A percentile compares a stretch with the other conserved stretches of the same genome.
Evolutionary conservation across 495 filamentous ascomycete genomes (phyloP).

Genomic region (Podospora anserina): DNA sequence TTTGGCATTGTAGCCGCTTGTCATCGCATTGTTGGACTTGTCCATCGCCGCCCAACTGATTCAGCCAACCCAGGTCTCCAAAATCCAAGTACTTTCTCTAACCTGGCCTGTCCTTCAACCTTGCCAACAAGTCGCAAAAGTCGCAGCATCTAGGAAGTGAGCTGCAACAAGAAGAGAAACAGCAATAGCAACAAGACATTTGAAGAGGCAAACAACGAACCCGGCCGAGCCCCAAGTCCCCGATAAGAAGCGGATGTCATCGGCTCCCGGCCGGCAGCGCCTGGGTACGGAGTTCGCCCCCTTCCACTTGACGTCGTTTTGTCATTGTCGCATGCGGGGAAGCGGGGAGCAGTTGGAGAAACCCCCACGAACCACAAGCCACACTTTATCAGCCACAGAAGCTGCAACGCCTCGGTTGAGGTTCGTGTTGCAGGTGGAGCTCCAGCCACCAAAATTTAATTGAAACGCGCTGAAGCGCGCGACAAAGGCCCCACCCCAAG

Average conservation of each 20-base stretch:
- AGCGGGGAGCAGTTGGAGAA: background rate
- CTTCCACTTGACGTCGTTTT: slow-evolving; percentile 27
- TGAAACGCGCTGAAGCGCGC: slow-evolving; percentile 26
- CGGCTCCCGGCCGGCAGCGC: slow-evolving; percentile 6
- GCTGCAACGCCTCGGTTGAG: background rate
- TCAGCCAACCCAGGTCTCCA: background rate
- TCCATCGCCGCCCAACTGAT: background rate
- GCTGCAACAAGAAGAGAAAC: background rate
- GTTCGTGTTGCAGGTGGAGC: background rate
- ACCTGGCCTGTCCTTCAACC: slow-evolving; percentile 1
- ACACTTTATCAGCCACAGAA: slow-evolving; percentile 4
- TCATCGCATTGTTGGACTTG: background rate
- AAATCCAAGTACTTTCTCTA: background rate
- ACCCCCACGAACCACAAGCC: background rate
- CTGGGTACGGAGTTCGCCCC: slow-evolving; percentile 41
- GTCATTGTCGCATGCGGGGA: slow-evolving; percentile 3
- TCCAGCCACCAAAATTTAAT: slow-evolving; percentile 22
- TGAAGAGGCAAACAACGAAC: background rate
- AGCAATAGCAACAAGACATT: background rate
- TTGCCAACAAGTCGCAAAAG: background rate
- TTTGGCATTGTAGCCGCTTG: slow-evolving; percentile 56
- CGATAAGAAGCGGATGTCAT: slow-evolving; percentile 8
- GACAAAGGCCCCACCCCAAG: slow-evolving; percentile 17
- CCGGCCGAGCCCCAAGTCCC: background rate
- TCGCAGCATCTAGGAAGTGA: background rate